A percentile compares a stretch with the other conserved stretches of the same genome.
phyloP scores from a whole-genome alignment of 2,329 filamentous ascomycete species.

The Ustulina deusta region DNA sequence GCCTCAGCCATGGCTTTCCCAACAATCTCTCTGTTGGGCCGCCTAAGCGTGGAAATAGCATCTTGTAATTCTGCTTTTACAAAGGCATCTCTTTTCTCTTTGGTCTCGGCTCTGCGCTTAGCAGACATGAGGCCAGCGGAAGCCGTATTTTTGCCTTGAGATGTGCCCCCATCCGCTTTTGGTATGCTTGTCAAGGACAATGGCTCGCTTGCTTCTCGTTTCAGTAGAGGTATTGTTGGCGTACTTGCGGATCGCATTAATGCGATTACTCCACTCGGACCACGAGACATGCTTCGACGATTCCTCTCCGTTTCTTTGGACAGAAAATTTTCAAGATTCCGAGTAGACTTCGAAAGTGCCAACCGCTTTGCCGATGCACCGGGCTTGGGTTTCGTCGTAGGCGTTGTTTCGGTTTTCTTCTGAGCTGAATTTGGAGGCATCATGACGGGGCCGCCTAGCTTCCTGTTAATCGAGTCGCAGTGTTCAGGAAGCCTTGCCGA shows the following conservation, averaged over 20 bases:
- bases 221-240: constrained; percentile 72
- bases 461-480: constrained; percentile 77
- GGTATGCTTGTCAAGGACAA: constrained; percentile 63
- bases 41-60: constrained; percentile 79
- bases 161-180: constrained; percentile 55
- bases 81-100: constrained; percentile 72
- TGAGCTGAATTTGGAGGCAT: constrained; percentile 66
- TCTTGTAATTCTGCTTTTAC: constrained; percentile 78
- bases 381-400: constrained; percentile 62
- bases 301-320: constrained; percentile 67
- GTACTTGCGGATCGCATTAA: constrained; percentile 77
- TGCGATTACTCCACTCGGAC: constrained; percentile 68
- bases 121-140: constrained; percentile 56
- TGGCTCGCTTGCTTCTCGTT: constrained; percentile 75
- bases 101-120: constrained; percentile 66
- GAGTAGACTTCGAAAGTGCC: constrained; percentile 56
- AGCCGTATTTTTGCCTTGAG: constrained; percentile 59
- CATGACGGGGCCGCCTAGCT: constrained; percentile 78
- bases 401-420: constrained; percentile 58
- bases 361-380: constrained; percentile 65
- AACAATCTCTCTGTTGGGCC: constrained; percentile 78
- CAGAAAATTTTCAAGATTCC: constrained; percentile 71
- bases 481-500: constrained; percentile 79
- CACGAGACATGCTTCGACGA: constrained; percentile 67
- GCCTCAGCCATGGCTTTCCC: constrained; percentile 75